Evolutionary conservation across 2,329 filamentous ascomycete species (phyloP).

Genomic region (Pestalotiopsis sp.): DNA sequence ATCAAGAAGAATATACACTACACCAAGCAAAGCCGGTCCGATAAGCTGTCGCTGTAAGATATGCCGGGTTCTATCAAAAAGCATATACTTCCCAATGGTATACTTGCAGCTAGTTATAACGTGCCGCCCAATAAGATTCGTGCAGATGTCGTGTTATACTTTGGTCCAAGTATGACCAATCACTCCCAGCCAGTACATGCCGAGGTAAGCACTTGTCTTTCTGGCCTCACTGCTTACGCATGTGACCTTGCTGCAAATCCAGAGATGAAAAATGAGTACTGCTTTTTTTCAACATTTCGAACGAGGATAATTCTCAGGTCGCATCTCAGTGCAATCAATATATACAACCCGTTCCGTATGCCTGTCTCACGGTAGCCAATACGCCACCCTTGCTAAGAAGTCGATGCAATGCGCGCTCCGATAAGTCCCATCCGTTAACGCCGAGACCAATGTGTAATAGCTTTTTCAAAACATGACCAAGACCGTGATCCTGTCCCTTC

Average conservation of each 20-base stretch:
- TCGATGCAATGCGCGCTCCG: conserved; percentile 5
- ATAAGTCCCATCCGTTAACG: conserved; percentile 1
- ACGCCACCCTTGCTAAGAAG: neutral
- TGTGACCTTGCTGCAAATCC: too few species aligned
- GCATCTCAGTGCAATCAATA: neutral
- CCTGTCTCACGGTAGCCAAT: neutral
- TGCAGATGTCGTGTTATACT: too few species aligned
- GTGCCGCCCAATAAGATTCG: too few species aligned
- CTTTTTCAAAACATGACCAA: neutral
- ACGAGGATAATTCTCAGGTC: neutral
- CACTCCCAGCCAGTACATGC: too few species aligned
- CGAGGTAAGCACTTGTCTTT: too few species aligned
- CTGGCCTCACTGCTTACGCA: too few species aligned
- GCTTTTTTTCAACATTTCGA: neutral
- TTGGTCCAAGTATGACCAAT: too few species aligned
- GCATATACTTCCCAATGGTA: too few species aligned
- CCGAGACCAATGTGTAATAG: conserved; percentile 1
- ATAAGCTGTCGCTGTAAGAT: neutral
- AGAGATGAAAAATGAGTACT: neutral
- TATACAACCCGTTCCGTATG: neutral
- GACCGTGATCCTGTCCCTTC: neutral
- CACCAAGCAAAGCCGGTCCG: neutral
- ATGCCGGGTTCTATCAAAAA: neutral
- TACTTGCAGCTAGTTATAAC: too few species aligned
- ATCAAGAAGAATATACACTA: neutral